Evolutionary conservation across 352 stramenopile species (phyloP), one percentile per base, ranked within the genome.

Genomic region (Halophytophthora polymorphica): DNA sequence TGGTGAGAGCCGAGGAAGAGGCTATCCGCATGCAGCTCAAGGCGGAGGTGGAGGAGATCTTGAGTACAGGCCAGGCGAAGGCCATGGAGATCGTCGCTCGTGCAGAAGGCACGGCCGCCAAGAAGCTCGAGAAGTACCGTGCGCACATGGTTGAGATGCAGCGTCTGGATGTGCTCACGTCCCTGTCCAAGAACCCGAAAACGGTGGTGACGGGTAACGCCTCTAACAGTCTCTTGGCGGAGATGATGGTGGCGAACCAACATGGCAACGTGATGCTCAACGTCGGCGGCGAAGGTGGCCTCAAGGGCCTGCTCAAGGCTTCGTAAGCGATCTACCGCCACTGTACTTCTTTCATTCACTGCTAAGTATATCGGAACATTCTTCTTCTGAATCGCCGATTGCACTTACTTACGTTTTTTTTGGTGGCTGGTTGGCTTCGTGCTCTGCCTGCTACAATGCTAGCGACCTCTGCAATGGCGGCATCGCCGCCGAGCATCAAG

Each of bases 151-250:
- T 83, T 1, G 46, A 77, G 13, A 78, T 82, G 68, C 59, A 69
- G 57, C 71, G 66, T 3, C 55, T 78, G 10, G 58, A 78, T 37
- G 46, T 82, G 45, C 51, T 73, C 15, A 56, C 35, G 8, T 63
- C 68, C 6, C 61, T 82, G 12, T 48, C 71, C 2, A 60, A 59
- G 49, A 82, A 82, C 56, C 54, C 65, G 37, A 58, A 77, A 42
- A 58, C 58, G 0, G 68, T 77, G 8, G 59, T 82, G 22, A 68
- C 62, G 12, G 71, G 71, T 15, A 69, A 78, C 40, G 59, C 55
- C n/a, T 77, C 64, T 21, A 76, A 78, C 42, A 81, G 69, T 46
- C 23, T 81, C n/a, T 37, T 81, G 33, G 70, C 71, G 5, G 64
- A 81, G 34, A 45, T 81, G 50, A 46, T 81, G 38, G 61, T 77